Evolutionary conservation across 768 basidiomycete species (phyloP).

Genomic region (Russula brevipes): DNA sequence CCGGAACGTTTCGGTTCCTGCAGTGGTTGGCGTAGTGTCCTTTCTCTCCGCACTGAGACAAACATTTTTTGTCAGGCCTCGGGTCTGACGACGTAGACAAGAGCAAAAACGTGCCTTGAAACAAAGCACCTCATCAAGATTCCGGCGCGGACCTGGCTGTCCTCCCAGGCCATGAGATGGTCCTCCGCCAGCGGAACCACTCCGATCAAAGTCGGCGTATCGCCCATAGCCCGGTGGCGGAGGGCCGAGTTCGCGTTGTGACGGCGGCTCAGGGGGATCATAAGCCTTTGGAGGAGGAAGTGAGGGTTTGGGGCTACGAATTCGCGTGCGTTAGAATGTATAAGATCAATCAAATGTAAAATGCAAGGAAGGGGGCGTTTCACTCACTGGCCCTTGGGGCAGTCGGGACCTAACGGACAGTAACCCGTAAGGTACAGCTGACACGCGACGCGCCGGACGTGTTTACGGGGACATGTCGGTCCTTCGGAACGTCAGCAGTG

Average conservation of each 20-base stretch:
- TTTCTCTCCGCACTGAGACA: constrained; percentile 72
- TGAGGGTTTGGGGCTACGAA: constrained; percentile 66
- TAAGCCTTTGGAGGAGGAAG: constrained; percentile 69
- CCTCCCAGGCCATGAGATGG: constrained; percentile 31
- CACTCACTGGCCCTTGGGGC: constrained; percentile 83
- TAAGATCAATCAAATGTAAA: no score
- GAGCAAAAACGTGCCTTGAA: constrained; percentile 58
- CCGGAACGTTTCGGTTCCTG: constrained; percentile 84
- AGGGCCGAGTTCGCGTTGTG: constrained; percentile 76
- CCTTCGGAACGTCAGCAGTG: constrained; percentile 42
- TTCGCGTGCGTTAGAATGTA: constrained; percentile 14
- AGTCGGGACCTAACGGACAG: constrained; percentile 86
- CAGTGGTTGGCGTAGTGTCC: constrained; percentile 97
- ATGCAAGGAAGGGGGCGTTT: neutral
- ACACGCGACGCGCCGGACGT: constrained; percentile 87
- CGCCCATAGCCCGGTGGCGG: constrained; percentile 90
- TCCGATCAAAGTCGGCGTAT: constrained; percentile 70
- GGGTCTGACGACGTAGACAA: constrained; percentile 7
- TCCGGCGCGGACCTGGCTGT: constrained; percentile 51
- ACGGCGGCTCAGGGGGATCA: constrained; percentile 68
- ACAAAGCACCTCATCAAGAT: constrained; percentile 78
- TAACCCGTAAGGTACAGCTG: constrained; percentile 89
- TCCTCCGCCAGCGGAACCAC: constrained; percentile 34
- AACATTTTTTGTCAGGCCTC: constrained; percentile 6
- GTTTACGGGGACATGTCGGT: constrained; percentile 84